Base-by-base conservation (phyloP, 805 yeast genomes). In the Clavispora carvajalis region DNA sequence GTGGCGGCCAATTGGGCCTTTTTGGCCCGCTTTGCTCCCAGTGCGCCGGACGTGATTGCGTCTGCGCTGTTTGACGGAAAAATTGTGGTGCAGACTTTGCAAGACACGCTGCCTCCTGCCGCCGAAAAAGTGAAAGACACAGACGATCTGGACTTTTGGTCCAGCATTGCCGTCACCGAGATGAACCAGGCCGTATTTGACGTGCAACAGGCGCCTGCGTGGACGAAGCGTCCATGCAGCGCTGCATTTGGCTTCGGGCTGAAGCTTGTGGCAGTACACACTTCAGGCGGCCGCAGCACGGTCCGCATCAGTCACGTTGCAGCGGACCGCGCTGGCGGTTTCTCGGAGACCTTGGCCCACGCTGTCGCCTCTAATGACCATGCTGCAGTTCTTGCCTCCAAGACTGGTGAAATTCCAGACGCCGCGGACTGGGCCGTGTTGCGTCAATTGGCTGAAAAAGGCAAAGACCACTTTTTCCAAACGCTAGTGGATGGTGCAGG, bases 241-340 rank as follows among this genome's bases (percentile, higher is more conserved):
- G 96, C 83, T 11, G 68, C 79, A 2, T 93, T 95, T 73, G 98
- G 95, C 0, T 91, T 89, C 65, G 99, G 99, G 45, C 95, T 96
- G 39, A 88, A 87, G 64, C 60, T 93, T 30, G 90, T 84, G 4
- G 60, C 71, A 10, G 79, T 82, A 11, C 53, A 60, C 26, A 63
- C 67, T 8, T 65, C 71, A 8, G 47, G 53, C 33, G 69, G 67
- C 11, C 53, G 72, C 52, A 68, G 79, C 21, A 42, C 61, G 6
- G 59, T 79, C 15, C 58, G 60, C 18, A 64, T 79, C 41, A 55
- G 67, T 18, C 76, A 74, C 49, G 59, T 73, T 59, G 52, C 46
- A 4, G 53, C 65, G 9, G 71, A 68, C 37, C 59, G 49, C 4
- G 67, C 66, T 33, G 65, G 62, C 12, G 56, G 62, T 13, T 34